Conservation (phyloP, 2,329 filamentous ascomycete species). For the Botryosphaeria dothidea region DNA sequence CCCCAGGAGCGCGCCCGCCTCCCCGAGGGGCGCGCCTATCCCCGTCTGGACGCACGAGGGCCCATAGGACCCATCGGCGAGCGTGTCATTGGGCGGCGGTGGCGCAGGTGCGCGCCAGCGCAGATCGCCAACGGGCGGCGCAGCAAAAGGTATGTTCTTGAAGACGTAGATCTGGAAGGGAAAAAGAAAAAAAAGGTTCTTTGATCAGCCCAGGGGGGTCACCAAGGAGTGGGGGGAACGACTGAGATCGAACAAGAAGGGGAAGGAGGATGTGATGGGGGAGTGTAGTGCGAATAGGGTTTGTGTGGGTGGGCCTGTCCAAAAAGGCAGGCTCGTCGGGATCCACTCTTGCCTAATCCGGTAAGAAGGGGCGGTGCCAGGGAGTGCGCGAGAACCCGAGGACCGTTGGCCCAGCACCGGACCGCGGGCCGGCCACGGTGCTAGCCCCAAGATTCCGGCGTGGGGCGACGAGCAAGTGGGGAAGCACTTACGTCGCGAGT, state of each 20-base stretch:
- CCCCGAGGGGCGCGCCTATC: neutral
- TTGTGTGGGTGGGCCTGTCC: neutral
- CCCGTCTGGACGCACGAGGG: neutral
- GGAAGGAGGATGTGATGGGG: neutral
- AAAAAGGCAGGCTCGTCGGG: neutral
- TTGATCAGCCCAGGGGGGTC: neutral
- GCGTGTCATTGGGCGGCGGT: conserved; percentile 23
- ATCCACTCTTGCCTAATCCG: conserved; percentile 9
- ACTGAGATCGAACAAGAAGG: neutral
- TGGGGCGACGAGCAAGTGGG: neutral
- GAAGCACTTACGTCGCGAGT: neutral
- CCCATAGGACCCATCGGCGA: neutral
- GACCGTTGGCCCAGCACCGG: too few relatives aligned
- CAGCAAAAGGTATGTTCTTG: conserved; percentile 47
- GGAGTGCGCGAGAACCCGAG: neutral
- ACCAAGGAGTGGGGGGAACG: neutral
- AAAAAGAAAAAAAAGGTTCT: too few relatives aligned
- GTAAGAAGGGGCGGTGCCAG: neutral
- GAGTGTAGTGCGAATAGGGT: neutral
- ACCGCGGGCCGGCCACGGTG: too few relatives aligned
- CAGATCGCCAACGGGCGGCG: conserved; percentile 42
- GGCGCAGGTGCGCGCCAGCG: conserved; percentile 44
- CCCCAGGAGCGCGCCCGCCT: neutral
- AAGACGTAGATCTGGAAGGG: conserved; percentile 35
- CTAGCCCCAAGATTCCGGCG: neutral